phyloP scores from a whole-genome alignment of 331 rosid genomes.

The Ulmus americana region DNA sequence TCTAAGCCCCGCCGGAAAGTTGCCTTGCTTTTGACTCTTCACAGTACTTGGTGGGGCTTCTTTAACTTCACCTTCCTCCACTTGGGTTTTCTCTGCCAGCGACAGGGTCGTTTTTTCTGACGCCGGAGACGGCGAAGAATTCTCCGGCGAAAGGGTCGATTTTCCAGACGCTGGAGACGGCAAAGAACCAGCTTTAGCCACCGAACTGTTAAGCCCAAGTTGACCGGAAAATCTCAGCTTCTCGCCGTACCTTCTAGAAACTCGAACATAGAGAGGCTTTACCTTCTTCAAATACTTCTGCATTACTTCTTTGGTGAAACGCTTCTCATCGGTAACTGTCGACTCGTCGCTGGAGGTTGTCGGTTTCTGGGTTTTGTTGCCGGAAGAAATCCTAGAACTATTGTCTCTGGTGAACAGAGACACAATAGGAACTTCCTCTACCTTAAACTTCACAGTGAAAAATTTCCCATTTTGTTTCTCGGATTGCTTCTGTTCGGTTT shows the following conservation, averaged over 20 bases:
- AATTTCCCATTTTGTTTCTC: constrained; percentile 23
- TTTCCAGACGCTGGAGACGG: constrained; percentile 1
- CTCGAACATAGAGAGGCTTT: constrained; percentile 82
- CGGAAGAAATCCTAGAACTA: constrained; percentile 47
- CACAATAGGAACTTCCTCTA: constrained; percentile 74
- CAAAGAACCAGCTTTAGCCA: constrained; percentile 12
- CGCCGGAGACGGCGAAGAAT: constrained; percentile 1
- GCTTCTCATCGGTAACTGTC: constrained; percentile 51
- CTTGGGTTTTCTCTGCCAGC: constrained; percentile 27
- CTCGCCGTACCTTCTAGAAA: constrained; percentile 69
- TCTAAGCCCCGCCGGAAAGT: constrained; percentile 57
- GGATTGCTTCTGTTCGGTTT: background rate
- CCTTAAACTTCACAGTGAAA: constrained; percentile 71
- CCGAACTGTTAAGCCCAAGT: constrained; percentile 29
- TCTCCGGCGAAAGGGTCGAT: background rate
- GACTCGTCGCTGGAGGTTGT: constrained; percentile 39
- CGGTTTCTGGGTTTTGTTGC: constrained; percentile 31
- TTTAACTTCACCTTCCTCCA: constrained; percentile 26
- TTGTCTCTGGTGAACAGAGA: constrained; percentile 76
- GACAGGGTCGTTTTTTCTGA: background rate
- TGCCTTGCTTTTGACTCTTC: constrained; percentile 44
- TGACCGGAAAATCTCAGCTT: constrained; percentile 52
- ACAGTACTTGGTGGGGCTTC: constrained; percentile 21
- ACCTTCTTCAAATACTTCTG: constrained; percentile 78
- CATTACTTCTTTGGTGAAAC: constrained; percentile 74